Conservation (phyloP, 768 basidiomycete species). For the Royoungia palumana region DNA sequence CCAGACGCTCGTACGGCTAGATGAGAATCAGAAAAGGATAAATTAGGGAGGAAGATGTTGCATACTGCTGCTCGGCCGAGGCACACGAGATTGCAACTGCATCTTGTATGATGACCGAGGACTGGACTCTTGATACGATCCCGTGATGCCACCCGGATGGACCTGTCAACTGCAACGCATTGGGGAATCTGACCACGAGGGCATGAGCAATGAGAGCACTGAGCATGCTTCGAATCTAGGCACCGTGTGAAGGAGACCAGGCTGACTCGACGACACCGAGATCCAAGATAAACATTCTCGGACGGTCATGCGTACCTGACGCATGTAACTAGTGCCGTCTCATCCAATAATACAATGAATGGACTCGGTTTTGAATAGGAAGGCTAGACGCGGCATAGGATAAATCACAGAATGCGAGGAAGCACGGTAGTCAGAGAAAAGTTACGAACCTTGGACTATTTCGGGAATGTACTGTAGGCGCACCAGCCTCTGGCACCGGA, state of each 20-base stretch:
- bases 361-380: too few species aligned
- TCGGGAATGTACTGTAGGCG: too few species aligned
- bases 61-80: background rate
- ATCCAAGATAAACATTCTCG: background rate
- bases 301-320: background rate
- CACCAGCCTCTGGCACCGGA: too few species aligned
- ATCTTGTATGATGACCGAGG: background rate
- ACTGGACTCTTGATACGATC: background rate
- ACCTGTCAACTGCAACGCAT: background rate
- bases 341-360: background rate
- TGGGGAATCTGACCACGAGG: constrained; percentile 4
- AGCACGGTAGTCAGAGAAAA: too few species aligned
- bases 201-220: background rate
- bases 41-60: background rate
- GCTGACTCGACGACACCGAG: background rate
- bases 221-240: background rate
- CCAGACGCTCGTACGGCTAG: background rate
- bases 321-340: background rate
- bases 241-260: constrained; percentile 2
- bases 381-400: background rate
- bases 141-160: background rate
- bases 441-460: too few species aligned
- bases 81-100: background rate
- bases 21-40: background rate
- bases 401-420: background rate